Percentiles rank a stretch among this genome's conserved stretches.
Evolutionary conservation across 371 early-diverging fungal genomes (phyloP).

Genomic region (Rhizopus arrhizus): DNA sequence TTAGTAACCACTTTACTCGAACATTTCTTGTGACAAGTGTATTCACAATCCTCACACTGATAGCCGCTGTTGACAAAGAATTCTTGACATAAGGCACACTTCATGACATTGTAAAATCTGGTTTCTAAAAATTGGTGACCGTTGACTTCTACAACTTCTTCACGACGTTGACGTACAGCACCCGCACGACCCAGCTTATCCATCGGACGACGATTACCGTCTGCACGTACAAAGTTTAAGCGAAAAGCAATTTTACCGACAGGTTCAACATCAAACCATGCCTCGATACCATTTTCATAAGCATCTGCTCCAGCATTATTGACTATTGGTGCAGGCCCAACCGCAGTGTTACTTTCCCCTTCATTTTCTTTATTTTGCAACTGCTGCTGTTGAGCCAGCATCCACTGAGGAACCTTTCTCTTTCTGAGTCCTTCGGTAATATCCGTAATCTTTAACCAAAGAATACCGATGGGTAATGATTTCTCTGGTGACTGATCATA

Average conservation of each 20-base stretch:
- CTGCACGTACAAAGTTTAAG: constrained; percentile 67
- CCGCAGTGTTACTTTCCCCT: constrained; percentile 10
- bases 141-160: constrained; percentile 71
- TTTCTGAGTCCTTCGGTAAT: constrained; percentile 76
- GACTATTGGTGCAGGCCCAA: constrained; percentile 2
- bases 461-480: constrained; percentile 70
- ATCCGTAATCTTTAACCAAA: constrained; percentile 83
- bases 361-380: constrained; percentile 30
- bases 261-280: constrained; percentile 91
- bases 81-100: constrained; percentile 91
- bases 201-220: constrained; percentile 56
- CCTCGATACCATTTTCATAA: constrained; percentile 56
- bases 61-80: constrained; percentile 85
- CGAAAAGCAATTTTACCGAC: constrained; percentile 80
- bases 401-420: constrained; percentile 49
- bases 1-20: constrained; percentile 31
- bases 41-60: constrained; percentile 76
- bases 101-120: constrained; percentile 89
- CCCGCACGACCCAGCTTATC: constrained; percentile 83
- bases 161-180: constrained; percentile 84
- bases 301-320: constrained; percentile 25
- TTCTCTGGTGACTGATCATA: constrained; percentile 69
- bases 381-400: constrained; percentile 44
- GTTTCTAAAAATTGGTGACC: constrained; percentile 88
- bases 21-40: constrained; percentile 34